These are phyloP conservation scores for Rosa hybrid DNA, from an alignment of 331 rosid species.

Conservation along the genomic window DNA sequence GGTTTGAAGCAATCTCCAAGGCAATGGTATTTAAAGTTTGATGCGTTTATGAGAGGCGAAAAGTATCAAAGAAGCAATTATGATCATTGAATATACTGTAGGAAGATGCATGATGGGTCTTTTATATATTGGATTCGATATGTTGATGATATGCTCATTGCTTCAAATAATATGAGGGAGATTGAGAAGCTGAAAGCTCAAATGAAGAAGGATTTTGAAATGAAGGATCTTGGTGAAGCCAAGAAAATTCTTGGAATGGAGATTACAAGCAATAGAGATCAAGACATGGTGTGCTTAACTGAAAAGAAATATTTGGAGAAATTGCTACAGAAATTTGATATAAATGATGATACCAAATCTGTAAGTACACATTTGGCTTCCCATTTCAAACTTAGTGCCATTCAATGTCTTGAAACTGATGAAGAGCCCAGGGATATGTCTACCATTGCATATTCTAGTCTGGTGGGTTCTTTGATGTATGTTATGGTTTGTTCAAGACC, in stretches of 20 bases:
- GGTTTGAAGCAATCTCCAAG: neutral
- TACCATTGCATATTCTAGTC: neutral
- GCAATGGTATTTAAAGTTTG: neutral
- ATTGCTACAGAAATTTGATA: neutral
- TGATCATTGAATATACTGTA: neutral
- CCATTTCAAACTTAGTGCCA: neutral
- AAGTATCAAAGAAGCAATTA: neutral
- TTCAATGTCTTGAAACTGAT: neutral
- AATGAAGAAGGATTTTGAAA: neutral
- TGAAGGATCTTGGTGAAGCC: conserved; percentile 2
- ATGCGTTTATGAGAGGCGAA: neutral
- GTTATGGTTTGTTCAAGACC: neutral
- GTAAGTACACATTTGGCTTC: neutral
- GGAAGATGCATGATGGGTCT: no score
- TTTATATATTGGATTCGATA: neutral
- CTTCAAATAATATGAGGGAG: neutral
- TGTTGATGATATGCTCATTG: conserved; percentile 9
- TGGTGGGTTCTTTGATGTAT: neutral
- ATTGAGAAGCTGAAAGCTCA: neutral
- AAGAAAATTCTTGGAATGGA: conserved; percentile 2
- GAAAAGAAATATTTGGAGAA: neutral
- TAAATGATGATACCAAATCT: neutral
- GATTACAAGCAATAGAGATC: neutral
- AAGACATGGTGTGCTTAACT: neutral
- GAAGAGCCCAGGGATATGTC: neutral